Base-by-base conservation (phyloP, 2,329 filamentous ascomycete genomes). In the Chaetomiaceae sp. region DNA sequence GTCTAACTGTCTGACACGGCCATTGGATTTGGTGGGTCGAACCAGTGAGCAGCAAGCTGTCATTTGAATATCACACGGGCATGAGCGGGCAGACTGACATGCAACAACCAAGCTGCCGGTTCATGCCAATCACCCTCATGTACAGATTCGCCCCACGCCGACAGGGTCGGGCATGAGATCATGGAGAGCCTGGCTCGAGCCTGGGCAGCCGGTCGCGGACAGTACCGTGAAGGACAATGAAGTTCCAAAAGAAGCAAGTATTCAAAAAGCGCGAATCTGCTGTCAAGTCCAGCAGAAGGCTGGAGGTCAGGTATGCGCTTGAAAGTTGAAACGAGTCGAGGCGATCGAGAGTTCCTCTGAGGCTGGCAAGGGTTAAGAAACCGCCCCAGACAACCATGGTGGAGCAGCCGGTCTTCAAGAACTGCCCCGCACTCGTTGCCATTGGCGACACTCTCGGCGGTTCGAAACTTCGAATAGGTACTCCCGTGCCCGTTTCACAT, bases 21-120 rank as follows among this genome's bases (percentile, higher is more conserved):
- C 69, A 72, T 54, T 72, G 69, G 68, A 66, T 71, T 22, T 72
- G 65, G 65, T 72, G 69, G 69, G 59, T 67, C 44, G 69, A 65
- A 1, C 68, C 69, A 4, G 64, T 68, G 33, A 61, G 60, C 22
- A 23, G 7, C 46, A 39, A 17, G 6, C 12, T 40, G 31, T 25
- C 42, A 44, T 3, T 3, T 9, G 20, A 6, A 33, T 12, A 19
- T n/a, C n/a, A 15, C 20, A 37, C 4, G 1, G 12, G 22, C 6
- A n/a, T 27, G n/a, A 37, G 8, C 23, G 2, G 3, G 20, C 4
- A 14, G 29, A 15, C 23, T 27, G n/a, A 43, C 3, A 29, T 9
- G n/a, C 2, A 15, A 27, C 15, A 9, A 17, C n/a, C 40, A 49
- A 37, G 49, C 31, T 34, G 53, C 63, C 23, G 66, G 64, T 11